Base-by-base conservation (phyloP, 2,329 filamentous ascomycete species). In the Sodiomyces alkalinus region DNA sequence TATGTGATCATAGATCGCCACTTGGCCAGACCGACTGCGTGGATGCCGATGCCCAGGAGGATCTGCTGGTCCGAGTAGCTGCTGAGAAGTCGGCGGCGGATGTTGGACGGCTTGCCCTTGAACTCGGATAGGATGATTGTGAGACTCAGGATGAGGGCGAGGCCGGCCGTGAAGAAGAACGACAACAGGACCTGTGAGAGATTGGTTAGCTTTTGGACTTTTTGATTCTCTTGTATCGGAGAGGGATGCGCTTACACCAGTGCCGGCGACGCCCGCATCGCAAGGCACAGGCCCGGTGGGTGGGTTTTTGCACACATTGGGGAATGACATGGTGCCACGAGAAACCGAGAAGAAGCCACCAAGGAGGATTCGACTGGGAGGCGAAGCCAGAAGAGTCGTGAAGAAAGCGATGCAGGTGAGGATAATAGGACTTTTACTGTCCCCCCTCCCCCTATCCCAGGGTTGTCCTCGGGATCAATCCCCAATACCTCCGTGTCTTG, bases 31-130 rank as follows among this genome's bases (percentile, higher is more conserved):
- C 67, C 74, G 15, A 79, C 59, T 32, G 57, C 59, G 45, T 79
- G 73, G 32, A 80, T 68, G n/a, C 68, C 72, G 44, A 79, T 77
- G 22, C 74, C 73, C 12, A 71, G 73, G 30, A 79, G 55, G 46
- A 79, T 71, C 47, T 28, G 27, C 43, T 78, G 73, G 48, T 80
- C 74, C 12, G 65, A 71, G 51, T 76, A 71, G 35, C 68, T 62
- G 43, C 65, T 68, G 27, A 80, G 64, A 3, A 80, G 57, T 45
- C 76, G 77, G 28, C 74, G 69, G 13, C 62, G 56, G 28, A 78
- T 64, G 23, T 58, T 57, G 13, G 64, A 64, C 8, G 56, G 54
- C 29, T 54, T 57, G 32, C 52, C 55, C 17, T 56, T 51, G 13
- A 59, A 45, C 35, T 73, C 67, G 31, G 64, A 58, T 29, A 74